Base-by-base conservation (phyloP, 2,329 filamentous ascomycete genomes). In the Huntiella decipiens region DNA sequence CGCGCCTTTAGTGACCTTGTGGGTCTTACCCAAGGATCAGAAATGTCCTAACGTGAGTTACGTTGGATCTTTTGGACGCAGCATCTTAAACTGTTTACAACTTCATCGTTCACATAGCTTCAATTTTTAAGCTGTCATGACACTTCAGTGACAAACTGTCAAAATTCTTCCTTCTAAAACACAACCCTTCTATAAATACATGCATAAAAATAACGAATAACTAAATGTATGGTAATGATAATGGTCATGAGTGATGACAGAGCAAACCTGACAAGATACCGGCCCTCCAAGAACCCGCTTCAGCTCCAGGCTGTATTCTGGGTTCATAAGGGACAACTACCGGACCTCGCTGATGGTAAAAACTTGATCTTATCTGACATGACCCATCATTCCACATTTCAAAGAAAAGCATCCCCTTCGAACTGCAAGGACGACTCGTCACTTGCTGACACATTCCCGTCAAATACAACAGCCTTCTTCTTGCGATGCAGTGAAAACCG, bases 281-380 rank as follows among this genome's bases (percentile, higher is more conserved):
- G 32, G 34, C 43, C 47, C 41, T 11, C 33, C 31, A 16, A 19
- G 44, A 50, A 43, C 16, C 45, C 39, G 47, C 45, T 15, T 43
- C 37, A 32, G 34, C 16, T 50, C 52, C 56, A 45, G 6, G 22
- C n/a, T 35, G 11, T 38, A 15, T 22, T 44, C 48, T 46, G 48
- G 48, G 13, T 41, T 50, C 41, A n/a, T 8, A 34, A 31, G 22
- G 35, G n/a, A 19, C 32, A 38, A 31, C n/a, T 33, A 42, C 37
- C 45, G 10, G 32, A 17, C 33, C 15, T 43, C 48, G 42, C 38
- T 50, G 48, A 47, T 48, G 50, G 54, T 50, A 62, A 67, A 43
- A 64, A 74, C 71, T 75, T 75, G 71, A 76, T 74, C 72, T 75
- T 74, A 75, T 75, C 71, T 74, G 71, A 75, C 57, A 62, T 58